A percentile compares a stretch with the other conserved stretches of the same genome.
These are phyloP conservation scores for Talaromyces sp. DNA, from an alignment of 2,329 filamentous ascomycete species.

Conservation along the genomic window DNA sequence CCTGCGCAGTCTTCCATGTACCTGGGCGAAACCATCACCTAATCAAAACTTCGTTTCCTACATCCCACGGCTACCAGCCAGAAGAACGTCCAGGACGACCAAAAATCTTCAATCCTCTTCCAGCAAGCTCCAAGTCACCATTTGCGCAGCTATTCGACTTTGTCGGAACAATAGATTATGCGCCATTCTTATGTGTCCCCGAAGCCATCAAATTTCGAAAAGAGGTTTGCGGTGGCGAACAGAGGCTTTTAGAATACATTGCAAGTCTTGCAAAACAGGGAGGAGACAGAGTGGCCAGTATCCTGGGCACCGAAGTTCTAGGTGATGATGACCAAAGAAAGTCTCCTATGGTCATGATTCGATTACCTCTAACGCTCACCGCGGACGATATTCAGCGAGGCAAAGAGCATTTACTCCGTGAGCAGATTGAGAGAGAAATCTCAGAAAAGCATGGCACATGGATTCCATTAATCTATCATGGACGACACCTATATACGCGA, in stretches of 20 bases:
- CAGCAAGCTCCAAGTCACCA: constrained; percentile 52
- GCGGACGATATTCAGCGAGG: constrained; percentile 45
- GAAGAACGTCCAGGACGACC: background rate
- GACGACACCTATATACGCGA: constrained; percentile 63
- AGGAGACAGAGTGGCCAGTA: constrained; percentile 56
- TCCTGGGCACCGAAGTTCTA: constrained; percentile 67
- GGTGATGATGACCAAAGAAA: constrained; percentile 54
- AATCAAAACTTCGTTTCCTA: constrained; percentile 71
- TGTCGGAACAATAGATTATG: constrained; percentile 69
- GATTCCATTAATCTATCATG: constrained; percentile 61
- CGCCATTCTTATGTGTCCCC: constrained; percentile 69
- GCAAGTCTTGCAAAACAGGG: constrained; percentile 61
- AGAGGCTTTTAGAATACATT: constrained; percentile 62
- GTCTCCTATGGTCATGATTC: constrained; percentile 70
- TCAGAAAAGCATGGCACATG: constrained; percentile 66
- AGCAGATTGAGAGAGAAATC: constrained; percentile 58
- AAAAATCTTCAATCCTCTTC: constrained; percentile 12
- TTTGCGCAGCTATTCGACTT: constrained; percentile 74
- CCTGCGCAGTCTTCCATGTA: constrained; percentile 79
- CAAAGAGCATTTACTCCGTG: constrained; percentile 50
- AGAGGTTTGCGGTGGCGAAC: constrained; percentile 69
- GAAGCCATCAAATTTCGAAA: constrained; percentile 68
- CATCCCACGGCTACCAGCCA: constrained; percentile 69
- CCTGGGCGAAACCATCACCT: constrained; percentile 70
- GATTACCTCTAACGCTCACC: constrained; percentile 53